Evolutionary conservation across 2,329 filamentous ascomycete genomes (phyloP).

Genomic region (Elsinoe arachidis): DNA sequence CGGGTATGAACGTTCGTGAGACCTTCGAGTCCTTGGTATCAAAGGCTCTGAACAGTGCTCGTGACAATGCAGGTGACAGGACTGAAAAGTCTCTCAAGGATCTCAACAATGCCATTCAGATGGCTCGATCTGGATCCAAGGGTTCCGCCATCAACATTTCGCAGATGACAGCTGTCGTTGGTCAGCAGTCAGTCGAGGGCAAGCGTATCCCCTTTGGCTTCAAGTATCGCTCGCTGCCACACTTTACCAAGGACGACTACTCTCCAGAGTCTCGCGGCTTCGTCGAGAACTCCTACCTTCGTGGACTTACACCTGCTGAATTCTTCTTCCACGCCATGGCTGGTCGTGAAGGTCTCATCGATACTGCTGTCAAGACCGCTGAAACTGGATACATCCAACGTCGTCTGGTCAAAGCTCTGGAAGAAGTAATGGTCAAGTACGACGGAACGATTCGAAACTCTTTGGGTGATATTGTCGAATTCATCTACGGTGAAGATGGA

Average conservation of each 20-base stretch:
- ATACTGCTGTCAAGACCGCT: slow-evolving; percentile 98
- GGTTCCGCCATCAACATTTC: slow-evolving; percentile 99
- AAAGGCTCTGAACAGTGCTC: slow-evolving; percentile 84
- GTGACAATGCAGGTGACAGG: slow-evolving; percentile 89
- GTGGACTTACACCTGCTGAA: slow-evolving; percentile 87
- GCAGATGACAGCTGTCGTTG: slow-evolving; percentile 96
- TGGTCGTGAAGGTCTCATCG: slow-evolving; percentile 98
- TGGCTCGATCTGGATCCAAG: slow-evolving; percentile 95
- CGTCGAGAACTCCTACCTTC: slow-evolving; percentile 96
- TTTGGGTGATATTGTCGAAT: slow-evolving; percentile 90
- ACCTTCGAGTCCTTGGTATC: slow-evolving; percentile 98
- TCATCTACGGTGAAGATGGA: slow-evolving; percentile 95
- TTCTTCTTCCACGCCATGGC: slow-evolving; percentile 99
- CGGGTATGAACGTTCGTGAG: slow-evolving; percentile 97
- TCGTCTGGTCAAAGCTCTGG: slow-evolving; percentile 92
- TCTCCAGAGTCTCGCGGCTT: slow-evolving; percentile 95
- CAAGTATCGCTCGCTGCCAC: slow-evolving; percentile 92
- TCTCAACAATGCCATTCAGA: slow-evolving; percentile 91
- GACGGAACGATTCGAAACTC: slow-evolving; percentile 97
- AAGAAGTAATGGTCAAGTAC: slow-evolving; percentile 96
- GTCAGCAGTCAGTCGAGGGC: slow-evolving; percentile 95
- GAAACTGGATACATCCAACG: slow-evolving; percentile 99
- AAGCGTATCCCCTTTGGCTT: slow-evolving; percentile 99
- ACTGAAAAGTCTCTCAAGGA: slow-evolving; percentile 91
- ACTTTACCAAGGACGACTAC: slow-evolving; percentile 99